These are phyloP conservation scores for Phlebopus sp. DNA, from an alignment of 1,284 basidiomycete genomes.

Conservation along the genomic window DNA sequence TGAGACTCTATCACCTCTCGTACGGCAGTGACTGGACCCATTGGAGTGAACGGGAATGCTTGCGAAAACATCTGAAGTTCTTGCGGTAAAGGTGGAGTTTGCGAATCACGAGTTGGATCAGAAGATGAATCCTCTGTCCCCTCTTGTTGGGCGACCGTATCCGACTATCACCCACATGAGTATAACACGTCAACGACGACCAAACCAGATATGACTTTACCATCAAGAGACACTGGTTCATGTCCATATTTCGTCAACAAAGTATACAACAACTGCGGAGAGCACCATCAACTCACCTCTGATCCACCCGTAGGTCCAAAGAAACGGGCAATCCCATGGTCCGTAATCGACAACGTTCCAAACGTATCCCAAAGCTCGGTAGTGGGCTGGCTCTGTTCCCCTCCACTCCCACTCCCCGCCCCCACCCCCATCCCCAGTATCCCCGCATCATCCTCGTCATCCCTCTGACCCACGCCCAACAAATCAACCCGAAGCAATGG, in stretches of 20 bases:
- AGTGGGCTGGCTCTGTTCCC: constrained; percentile 23
- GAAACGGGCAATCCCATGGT: constrained; percentile 58
- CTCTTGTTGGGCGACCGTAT: constrained; percentile 19
- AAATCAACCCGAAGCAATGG: constrained; percentile 62
- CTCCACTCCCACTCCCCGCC: constrained; percentile 22
- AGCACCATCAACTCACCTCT: constrained; percentile 43
- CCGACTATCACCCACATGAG: constrained; percentile 25
- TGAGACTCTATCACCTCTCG: constrained; percentile 49
- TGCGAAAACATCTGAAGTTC: constrained; percentile 54
- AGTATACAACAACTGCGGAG: constrained; percentile 5
- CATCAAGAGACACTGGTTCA: constrained; percentile 32
- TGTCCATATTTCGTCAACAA: constrained; percentile 8
- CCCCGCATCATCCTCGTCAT: constrained; percentile 27
- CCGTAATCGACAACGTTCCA: constrained; percentile 60
- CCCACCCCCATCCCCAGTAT: constrained; percentile 23
- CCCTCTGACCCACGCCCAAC: constrained; percentile 37
- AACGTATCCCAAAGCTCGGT: constrained; percentile 51
- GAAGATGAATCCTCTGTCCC: constrained; percentile 22
- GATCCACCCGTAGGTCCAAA: constrained; percentile 64
- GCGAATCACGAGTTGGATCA: constrained; percentile 34
- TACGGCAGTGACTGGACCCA: constrained; percentile 46
- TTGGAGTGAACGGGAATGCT: constrained; percentile 62
- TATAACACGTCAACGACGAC: not conserved
- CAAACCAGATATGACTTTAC: constrained; percentile 17
- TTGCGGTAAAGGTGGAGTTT: constrained; percentile 33